Conservation (phyloP, 2,329 filamentous ascomycete genomes). For the Diaporthe amygdali region DNA sequence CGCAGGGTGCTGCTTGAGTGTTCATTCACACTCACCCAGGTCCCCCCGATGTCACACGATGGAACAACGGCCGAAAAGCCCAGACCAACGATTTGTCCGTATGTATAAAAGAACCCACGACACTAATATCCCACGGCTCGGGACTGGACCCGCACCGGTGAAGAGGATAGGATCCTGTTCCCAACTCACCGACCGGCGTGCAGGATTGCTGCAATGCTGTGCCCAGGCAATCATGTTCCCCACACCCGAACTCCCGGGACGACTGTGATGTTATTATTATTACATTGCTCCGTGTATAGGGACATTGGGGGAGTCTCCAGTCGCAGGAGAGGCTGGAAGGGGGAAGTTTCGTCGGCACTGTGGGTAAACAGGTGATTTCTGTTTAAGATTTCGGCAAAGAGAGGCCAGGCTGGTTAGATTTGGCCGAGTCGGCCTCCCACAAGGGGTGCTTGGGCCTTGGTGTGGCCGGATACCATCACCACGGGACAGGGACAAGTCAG, state of each 20-base stretch:
- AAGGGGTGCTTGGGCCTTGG: neutral
- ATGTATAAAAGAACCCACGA: neutral
- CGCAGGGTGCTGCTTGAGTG: neutral
- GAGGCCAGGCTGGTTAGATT: neutral
- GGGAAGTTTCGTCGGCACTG: neutral
- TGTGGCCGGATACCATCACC: slow-evolving; percentile 8
- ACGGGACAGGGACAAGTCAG: neutral
- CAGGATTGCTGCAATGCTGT: slow-evolving; percentile 5
- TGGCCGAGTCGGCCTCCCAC: neutral
- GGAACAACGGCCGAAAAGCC: neutral
- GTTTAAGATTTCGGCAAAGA: neutral
- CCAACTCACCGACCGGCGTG: slow-evolving; percentile 9
- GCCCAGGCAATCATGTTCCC: neutral
- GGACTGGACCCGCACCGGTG: slow-evolving; percentile 8
- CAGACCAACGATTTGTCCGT: neutral
- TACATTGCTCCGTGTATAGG: neutral
- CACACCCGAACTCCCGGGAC: slow-evolving; percentile 9
- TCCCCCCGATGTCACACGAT: neutral
- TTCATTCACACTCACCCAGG: neutral
- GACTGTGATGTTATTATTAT: neutral
- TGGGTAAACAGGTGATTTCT: slow-evolving; percentile 10
- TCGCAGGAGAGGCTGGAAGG: neutral
- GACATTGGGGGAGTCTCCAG: no score
- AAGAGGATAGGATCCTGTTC: neutral
- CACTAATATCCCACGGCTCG: slow-evolving; percentile 1